A percentile compares a stretch with the other conserved stretches of the same genome.
Evolutionary conservation across 805 yeast species (phyloP).

Genomic region (Myxozyma melibiosi): DNA sequence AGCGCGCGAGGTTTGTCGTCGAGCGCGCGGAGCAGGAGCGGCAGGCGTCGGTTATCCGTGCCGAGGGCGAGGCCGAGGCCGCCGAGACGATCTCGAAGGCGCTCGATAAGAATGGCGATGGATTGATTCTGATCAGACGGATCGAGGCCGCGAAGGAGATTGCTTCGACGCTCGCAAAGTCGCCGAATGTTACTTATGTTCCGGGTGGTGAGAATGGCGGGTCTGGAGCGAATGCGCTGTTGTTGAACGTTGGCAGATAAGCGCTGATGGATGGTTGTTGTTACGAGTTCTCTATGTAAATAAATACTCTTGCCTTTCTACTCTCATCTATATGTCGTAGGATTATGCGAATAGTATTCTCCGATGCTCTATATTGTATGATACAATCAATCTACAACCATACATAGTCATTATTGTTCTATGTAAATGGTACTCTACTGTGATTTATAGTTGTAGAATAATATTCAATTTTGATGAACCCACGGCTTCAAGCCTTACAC

Average conservation of each 20-base stretch:
- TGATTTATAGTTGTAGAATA: too few species aligned
- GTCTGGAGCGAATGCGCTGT: constrained; percentile 37
- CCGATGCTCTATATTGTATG: too few species aligned
- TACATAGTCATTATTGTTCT: too few species aligned
- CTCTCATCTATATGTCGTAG: too few species aligned
- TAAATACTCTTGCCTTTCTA: too few species aligned
- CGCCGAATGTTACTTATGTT: constrained; percentile 85
- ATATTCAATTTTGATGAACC: too few species aligned
- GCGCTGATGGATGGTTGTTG: too few species aligned
- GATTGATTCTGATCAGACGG: constrained; percentile 87
- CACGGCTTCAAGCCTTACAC: too few species aligned
- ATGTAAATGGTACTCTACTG: too few species aligned
- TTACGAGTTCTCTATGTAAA: too few species aligned
- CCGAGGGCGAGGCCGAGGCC: constrained; percentile 99
- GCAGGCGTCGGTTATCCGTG: constrained; percentile 91
- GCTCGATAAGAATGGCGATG: constrained; percentile 92
- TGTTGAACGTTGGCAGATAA: constrained; percentile 43
- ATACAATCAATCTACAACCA: too few species aligned
- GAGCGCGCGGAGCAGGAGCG: constrained; percentile 98
- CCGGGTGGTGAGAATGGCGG: constrained; percentile 49
- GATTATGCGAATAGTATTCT: too few species aligned
- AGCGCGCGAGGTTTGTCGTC: constrained; percentile 88
- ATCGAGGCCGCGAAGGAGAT: constrained; percentile 96
- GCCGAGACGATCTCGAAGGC: constrained; percentile 95
- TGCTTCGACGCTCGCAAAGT: constrained; percentile 80